Evolutionary conservation across 768 basidiomycete genomes (phyloP).

Genomic region (Leccinum longicurvipes): DNA sequence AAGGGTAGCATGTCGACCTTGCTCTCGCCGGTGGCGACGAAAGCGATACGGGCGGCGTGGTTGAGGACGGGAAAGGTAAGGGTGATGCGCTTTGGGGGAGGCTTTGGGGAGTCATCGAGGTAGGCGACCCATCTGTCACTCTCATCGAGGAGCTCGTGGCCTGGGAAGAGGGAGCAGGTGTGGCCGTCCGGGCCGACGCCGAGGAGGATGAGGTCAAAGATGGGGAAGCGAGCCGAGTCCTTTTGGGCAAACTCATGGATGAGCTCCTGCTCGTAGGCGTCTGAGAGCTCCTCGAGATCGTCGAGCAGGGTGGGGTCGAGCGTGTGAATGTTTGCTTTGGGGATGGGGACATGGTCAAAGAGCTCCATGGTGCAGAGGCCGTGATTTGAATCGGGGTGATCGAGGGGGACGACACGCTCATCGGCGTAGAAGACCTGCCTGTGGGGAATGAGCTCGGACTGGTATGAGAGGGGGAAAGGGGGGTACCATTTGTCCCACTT

Average conservation of each 20-base stretch:
- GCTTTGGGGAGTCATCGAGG: constrained; percentile 92
- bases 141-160: constrained; percentile 81
- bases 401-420: constrained; percentile 91
- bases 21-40: constrained; percentile 80
- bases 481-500: constrained; percentile 94
- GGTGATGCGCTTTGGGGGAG: constrained; percentile 85
- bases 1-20: constrained; percentile 73
- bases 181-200: constrained; percentile 99
- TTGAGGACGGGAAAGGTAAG: constrained; percentile 90
- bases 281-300: constrained; percentile 77
- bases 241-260: constrained; percentile 89
- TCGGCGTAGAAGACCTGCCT: constrained; percentile 99
- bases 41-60: constrained; percentile 82
- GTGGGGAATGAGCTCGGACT: constrained; percentile 4
- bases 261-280: constrained; percentile 79
- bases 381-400: constrained; percentile 94
- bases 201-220: constrained; percentile 95
- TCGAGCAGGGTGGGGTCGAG: constrained; percentile 67
- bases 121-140: constrained; percentile 93
- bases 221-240: constrained; percentile 92
- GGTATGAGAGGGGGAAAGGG: neutral
- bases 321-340: constrained; percentile 71
- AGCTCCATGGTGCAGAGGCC: constrained; percentile 65
- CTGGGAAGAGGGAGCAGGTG: constrained; percentile 96
- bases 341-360: constrained; percentile 82